A percentile compares a stretch with the other conserved stretches of the same genome.
phyloP scores from a whole-genome alignment of 1,284 basidiomycete genomes.

The Leccinum pachyderme region DNA sequence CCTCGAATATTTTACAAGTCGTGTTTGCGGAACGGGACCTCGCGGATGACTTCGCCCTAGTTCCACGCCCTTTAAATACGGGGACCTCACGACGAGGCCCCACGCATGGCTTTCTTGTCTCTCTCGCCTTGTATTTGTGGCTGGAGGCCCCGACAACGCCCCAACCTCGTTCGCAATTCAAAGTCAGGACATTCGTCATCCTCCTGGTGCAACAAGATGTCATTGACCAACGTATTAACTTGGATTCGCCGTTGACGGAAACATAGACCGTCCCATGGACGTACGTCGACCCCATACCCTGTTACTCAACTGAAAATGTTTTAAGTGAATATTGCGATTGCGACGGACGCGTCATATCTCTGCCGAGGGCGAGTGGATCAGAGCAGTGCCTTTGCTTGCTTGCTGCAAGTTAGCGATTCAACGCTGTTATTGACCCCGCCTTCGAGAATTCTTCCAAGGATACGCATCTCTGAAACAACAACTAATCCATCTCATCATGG shows the following conservation, averaged over 20 bases:
- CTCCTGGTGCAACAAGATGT: conserved; percentile 38
- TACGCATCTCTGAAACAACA: not conserved
- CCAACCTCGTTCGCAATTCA: conserved; percentile 36
- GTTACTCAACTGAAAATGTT: conserved; percentile 16
- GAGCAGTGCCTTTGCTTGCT: conserved; percentile 14
- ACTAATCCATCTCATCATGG: conserved; percentile 6
- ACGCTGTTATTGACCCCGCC: conserved; percentile 5
- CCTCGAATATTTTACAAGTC: conserved; percentile 20
- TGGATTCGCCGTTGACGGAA: conserved; percentile 29
- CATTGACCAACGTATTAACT: conserved; percentile 37
- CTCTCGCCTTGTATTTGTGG: conserved; percentile 36
- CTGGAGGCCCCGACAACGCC: conserved; percentile 29
- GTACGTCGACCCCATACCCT: conserved; percentile 13
- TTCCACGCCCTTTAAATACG: conserved; percentile 31
- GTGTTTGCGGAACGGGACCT: conserved; percentile 21
- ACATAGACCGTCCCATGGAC: conserved; percentile 10
- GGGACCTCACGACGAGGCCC: conserved; percentile 30
- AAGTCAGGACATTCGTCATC: conserved; percentile 36
- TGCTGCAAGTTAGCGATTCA: conserved; percentile 11
- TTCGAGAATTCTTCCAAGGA: conserved; percentile 14
- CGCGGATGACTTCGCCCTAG: conserved; percentile 15
- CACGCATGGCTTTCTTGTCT: conserved; percentile 38
- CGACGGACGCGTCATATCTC: conserved; percentile 5
- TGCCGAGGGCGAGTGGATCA: conserved; percentile 17
- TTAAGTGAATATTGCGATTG: conserved; percentile 16